A percentile compares a stretch with the other conserved stretches of the same genome.
These are phyloP conservation scores for Daedaleopsis nitida DNA, from an alignment of 768 basidiomycete genomes.

Conservation along the genomic window DNA sequence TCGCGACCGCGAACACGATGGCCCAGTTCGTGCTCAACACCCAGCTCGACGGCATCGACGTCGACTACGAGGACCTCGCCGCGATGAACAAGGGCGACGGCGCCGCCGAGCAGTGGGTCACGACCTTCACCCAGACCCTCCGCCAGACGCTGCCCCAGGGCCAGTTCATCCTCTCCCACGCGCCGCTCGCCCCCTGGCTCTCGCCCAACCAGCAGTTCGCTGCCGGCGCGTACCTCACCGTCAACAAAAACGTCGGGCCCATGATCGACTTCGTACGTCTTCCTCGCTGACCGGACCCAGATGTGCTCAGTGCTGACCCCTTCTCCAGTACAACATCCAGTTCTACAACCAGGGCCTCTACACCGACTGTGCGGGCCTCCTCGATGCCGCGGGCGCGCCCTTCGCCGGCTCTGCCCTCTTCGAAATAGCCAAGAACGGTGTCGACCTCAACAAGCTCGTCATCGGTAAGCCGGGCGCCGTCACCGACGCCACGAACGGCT, in stretches of 20 bases:
- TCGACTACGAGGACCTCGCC: conserved; percentile 26
- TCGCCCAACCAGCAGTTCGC: conserved; percentile 26
- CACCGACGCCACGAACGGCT: conserved; percentile 38
- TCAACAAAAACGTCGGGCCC: conserved; percentile 53
- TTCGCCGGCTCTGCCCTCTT: conserved; percentile 45
- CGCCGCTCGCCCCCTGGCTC: conserved; percentile 30
- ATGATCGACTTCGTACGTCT: conserved; percentile 54
- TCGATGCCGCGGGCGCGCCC: conserved; percentile 37
- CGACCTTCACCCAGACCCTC: conserved; percentile 24
- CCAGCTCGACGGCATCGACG: conserved; percentile 28
- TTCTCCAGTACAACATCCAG: conserved; percentile 23
- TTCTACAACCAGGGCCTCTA: conserved; percentile 33
- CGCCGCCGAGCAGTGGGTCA: conserved; percentile 25
- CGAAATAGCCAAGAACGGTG: conserved; percentile 52
- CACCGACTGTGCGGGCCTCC: conserved; percentile 38
- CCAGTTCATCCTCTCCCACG: conserved; percentile 23
- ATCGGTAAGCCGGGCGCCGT: conserved; percentile 63
- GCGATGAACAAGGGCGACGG: conserved; percentile 24
- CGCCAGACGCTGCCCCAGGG: conserved; percentile 25
- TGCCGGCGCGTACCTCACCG: conserved; percentile 53
- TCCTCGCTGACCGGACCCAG: not conserved
- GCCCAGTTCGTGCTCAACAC: conserved; percentile 37
- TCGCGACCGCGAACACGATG: conserved; percentile 33
- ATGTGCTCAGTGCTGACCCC: conserved; percentile 24
- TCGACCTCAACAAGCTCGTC: conserved; percentile 61